A percentile compares a stretch with the other conserved stretches of the same genome.
Conservation (phyloP, 2,329 filamentous ascomycete genomes). For the Talaromyces sp. region DNA sequence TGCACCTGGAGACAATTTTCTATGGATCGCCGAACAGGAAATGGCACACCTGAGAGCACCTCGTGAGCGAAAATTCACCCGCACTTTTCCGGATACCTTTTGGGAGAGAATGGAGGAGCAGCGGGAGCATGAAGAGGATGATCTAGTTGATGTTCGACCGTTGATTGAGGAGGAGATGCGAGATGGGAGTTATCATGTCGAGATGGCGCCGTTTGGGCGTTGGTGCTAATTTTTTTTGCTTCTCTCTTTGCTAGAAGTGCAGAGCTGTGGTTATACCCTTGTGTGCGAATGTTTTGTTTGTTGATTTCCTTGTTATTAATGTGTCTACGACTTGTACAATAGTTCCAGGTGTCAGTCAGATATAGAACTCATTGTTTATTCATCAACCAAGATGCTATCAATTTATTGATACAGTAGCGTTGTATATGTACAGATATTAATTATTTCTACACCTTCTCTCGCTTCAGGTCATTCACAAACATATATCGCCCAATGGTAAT, state of each 20-base stretch:
- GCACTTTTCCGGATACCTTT: background rate
- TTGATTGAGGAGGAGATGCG: background rate
- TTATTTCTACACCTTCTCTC: conserved; percentile 43
- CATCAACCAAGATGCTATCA: background rate
- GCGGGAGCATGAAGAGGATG: background rate
- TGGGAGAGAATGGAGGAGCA: background rate
- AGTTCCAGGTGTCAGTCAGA: background rate
- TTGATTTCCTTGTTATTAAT: background rate
- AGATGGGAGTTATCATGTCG: background rate
- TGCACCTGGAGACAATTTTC: background rate
- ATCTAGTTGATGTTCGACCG: background rate
- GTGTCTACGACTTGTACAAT: background rate
- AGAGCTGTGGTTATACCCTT: background rate
- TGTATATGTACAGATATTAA: background rate
- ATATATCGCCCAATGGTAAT: conserved; percentile 89
- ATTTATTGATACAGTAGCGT: background rate
- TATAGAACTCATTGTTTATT: background rate
- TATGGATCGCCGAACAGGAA: background rate
- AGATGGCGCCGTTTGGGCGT: background rate
- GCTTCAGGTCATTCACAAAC: conserved; percentile 81
- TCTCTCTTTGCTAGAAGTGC: background rate
- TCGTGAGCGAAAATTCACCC: background rate
- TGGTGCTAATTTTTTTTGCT: background rate
- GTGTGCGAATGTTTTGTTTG: background rate
- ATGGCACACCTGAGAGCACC: background rate